phyloP scores from a whole-genome alignment of 108 stramenopile species.

The Hondaea fermentalgiana region DNA sequence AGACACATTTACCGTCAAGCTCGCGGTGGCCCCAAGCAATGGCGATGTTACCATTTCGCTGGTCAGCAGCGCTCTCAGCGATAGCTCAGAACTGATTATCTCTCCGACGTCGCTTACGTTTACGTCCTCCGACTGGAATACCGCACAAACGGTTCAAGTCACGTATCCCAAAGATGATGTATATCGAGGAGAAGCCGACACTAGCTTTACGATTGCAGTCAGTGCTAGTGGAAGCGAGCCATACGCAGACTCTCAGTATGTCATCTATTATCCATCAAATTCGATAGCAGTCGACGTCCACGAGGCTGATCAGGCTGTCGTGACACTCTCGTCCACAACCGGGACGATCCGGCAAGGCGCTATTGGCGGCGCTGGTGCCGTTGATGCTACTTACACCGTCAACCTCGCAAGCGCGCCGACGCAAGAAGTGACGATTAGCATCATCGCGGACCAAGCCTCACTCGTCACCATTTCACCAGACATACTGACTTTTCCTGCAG shows the following conservation, averaged over 20 bases:
- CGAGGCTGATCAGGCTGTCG: neutral
- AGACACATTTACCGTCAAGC: neutral
- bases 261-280: neutral
- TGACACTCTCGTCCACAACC: neutral
- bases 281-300: neutral
- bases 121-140: neutral
- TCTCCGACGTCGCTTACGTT: neutral
- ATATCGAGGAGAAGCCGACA: neutral
- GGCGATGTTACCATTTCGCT: neutral
- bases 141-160: neutral
- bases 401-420: slow-evolving; percentile 12
- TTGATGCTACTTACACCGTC: neutral
- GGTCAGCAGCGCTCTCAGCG: neutral
- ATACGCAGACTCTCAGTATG: neutral
- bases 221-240: neutral
- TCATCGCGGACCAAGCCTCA: neutral
- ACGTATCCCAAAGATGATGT: neutral
- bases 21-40: neutral
- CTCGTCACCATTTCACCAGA: neutral
- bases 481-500: neutral
- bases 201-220: neutral
- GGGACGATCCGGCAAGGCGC: slow-evolving; percentile 26
- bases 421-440: slow-evolving; percentile 19
- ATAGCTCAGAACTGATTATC: neutral
- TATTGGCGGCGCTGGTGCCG: slow-evolving; percentile 18